These are phyloP conservation scores for Coemansia sp. DNA, from an alignment of 192 early-diverging fungal species.

Conservation along the genomic window DNA sequence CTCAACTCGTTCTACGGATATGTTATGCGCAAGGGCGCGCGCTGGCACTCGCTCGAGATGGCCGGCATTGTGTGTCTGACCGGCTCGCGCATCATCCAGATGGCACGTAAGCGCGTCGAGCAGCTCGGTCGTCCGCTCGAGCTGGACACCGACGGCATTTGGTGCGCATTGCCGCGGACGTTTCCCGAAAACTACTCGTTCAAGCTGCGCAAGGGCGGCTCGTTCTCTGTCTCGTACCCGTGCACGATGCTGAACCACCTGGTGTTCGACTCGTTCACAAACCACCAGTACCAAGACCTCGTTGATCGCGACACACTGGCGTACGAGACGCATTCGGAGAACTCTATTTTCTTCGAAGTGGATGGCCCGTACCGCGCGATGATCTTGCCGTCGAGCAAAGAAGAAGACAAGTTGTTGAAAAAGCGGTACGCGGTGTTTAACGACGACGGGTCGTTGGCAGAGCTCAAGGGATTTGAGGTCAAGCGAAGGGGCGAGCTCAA, in stretches of 20 bases:
- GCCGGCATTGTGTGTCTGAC: slow-evolving; percentile 97
- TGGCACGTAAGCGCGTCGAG: slow-evolving; percentile 90
- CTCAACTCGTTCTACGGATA: slow-evolving; percentile 97
- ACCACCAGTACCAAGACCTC: slow-evolving; percentile 95
- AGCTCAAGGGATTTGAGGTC: slow-evolving; percentile 98
- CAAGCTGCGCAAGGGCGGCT: slow-evolving; percentile 72
- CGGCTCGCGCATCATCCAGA: slow-evolving; percentile 94
- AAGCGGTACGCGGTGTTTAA: slow-evolving; percentile 99
- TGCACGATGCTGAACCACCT: slow-evolving; percentile 98
- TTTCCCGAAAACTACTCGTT: slow-evolving; percentile 95
- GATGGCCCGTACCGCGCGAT: slow-evolving; percentile 98
- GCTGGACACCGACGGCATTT: slow-evolving; percentile 98
- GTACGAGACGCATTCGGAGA: slow-evolving; percentile 78
- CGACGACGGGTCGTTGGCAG: slow-evolving; percentile 87
- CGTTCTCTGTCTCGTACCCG: slow-evolving; percentile 90
- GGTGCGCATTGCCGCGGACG: slow-evolving; percentile 90
- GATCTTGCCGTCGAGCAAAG: slow-evolving; percentile 93
- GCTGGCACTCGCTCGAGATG: slow-evolving; percentile 99
- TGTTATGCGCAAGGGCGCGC: slow-evolving; percentile 97
- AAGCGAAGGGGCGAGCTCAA: slow-evolving; percentile 98
- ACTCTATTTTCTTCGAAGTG: slow-evolving; percentile 98
- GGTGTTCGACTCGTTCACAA: slow-evolving; percentile 94
- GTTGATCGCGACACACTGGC: slow-evolving; percentile 56
- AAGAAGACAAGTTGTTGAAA: slow-evolving; percentile 94
- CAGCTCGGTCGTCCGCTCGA: slow-evolving; percentile 91